phyloP scores from a whole-genome alignment of 177 flowering plant species.

The Vitis hybrid region DNA sequence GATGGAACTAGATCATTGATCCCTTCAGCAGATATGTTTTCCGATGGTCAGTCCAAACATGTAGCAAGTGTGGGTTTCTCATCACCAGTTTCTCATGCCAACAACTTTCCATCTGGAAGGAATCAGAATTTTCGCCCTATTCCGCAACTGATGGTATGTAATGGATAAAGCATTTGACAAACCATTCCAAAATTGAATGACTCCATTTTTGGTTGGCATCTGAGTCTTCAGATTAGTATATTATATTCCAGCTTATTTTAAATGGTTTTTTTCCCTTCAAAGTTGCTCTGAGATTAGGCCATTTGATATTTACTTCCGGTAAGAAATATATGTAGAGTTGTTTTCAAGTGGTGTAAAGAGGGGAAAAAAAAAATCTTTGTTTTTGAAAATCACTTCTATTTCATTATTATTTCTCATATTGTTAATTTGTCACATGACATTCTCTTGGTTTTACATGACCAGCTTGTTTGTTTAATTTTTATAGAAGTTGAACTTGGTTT shows the following conservation, averaged over 20 bases:
- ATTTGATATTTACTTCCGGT: no score
- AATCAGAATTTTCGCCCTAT: slow-evolving; percentile 37
- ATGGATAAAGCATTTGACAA: no score
- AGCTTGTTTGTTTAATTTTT: background rate
- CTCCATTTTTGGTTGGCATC: background rate
- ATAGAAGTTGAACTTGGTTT: background rate
- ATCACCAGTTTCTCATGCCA: slow-evolving; percentile 24
- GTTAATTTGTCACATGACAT: background rate
- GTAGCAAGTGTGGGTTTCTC: slow-evolving; percentile 23
- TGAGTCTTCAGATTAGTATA: no score
- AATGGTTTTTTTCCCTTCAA: no score
- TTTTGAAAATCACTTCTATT: no score
- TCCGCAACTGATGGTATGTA: slow-evolving; percentile 45
- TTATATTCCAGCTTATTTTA: no score
- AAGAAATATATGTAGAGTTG: no score
- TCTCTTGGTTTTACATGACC: background rate
- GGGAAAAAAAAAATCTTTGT: no score
- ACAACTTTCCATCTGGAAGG: slow-evolving; percentile 24
- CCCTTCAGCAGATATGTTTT: slow-evolving; percentile 19
- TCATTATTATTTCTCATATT: background rate
- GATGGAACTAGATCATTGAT: slow-evolving; percentile 21
- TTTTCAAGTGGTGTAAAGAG: no score
- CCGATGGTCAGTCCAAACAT: slow-evolving; percentile 25
- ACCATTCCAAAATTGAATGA: no score
- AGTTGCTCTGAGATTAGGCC: no score